Evolutionary conservation across 2,329 filamentous ascomycete genomes (phyloP), one percentile per base, ranked within the genome.

Genomic region (Piedraia hortae): DNA sequence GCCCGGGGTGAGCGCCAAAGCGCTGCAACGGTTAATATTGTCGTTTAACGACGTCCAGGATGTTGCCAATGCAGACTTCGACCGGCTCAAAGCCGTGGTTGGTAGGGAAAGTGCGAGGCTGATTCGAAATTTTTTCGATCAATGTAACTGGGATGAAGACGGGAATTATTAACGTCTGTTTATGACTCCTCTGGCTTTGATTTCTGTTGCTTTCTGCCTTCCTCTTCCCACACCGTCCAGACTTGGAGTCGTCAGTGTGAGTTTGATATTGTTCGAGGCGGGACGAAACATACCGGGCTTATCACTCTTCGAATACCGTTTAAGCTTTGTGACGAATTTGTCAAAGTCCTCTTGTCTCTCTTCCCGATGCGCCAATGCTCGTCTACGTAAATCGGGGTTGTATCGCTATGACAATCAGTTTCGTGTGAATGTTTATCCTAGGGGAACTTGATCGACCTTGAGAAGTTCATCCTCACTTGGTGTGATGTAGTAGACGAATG

Each of bases 401-500:
- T 93, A 93, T 46, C 59, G 65, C 51, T 75, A 31, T 14, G 19
- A 17, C 14, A 9, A 21, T 11, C 26, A 21, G 24, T 19, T 3
- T 18, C n/a, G 4, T 20, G 6, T 4, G 19, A 24, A 7, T 19
- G 19, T 8, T n/a, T 10, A 18, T 18, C 7, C 16, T 5, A n/a
- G 13, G 10, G 8, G 10, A 5, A 12, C 11, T 13, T 11, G 19
- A 14, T 2, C 12, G 46, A 56, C 55, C 44, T 61, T 56, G 54
- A 88, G 78, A 18, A 97, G 59, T 50, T 93, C 78, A 46, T 91
- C 85, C 35, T 91, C 78, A 7, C 72, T 70, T 2, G 85, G 85
- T 20, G 61, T 61, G 20, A 88, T 51, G 44, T 66, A 89, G 48
- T 68, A 62, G 19, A 82, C 71, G 23, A 93, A 51, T 9, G 71